Evolutionary conservation across 306 rosid species (phyloP).

Genomic region (Cicer yamashitae): DNA sequence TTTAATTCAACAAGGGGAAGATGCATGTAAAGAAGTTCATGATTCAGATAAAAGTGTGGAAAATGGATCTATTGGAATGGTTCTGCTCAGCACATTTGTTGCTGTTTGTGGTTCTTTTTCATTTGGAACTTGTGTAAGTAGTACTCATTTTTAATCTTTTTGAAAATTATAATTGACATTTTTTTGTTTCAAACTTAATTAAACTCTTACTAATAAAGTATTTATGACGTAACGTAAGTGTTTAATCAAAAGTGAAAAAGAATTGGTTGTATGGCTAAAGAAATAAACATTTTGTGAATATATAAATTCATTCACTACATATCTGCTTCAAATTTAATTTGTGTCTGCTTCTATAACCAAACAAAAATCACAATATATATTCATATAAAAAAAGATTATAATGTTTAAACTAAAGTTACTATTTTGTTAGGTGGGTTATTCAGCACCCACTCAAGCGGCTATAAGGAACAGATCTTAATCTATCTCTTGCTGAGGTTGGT

Average conservation of each 20-base stretch:
- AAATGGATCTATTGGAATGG: constrained; percentile 73
- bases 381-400: constrained; percentile 17
- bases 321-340: no score
- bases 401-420: constrained; percentile 37
- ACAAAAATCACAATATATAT: constrained; percentile 20
- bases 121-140: constrained; percentile 85
- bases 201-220: no score
- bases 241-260: no score
- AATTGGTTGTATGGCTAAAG: neutral
- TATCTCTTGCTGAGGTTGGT: constrained; percentile 56
- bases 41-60: constrained; percentile 42
- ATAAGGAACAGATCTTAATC: constrained; percentile 56
- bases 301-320: no score
- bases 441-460: constrained; percentile 61
- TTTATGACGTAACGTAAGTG: no score
- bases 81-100: constrained; percentile 71
- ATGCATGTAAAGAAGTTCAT: constrained; percentile 13
- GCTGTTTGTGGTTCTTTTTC: constrained; percentile 86
- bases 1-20: constrained; percentile 47
- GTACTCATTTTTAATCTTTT: neutral
- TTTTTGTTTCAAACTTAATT: no score
- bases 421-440: constrained; percentile 61
- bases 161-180: neutral
- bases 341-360: neutral
- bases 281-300: no score